Conservation (phyloP, 2,329 filamentous ascomycete genomes). For the Talaromyces sp. region DNA sequence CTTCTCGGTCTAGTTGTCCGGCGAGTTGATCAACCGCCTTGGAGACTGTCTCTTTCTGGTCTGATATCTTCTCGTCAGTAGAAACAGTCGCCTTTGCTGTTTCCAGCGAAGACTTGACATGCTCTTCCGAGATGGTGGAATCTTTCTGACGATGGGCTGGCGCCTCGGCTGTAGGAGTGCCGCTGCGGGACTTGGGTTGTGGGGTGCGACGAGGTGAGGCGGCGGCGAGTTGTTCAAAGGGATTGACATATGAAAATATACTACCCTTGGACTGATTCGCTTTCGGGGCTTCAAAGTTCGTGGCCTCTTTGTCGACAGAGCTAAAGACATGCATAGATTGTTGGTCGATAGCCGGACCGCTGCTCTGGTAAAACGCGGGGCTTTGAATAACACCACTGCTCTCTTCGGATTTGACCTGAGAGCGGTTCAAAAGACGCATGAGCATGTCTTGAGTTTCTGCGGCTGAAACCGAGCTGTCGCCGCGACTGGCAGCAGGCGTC, state of each 20-base stretch:
- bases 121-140: not conserved
- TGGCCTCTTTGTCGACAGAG: constrained; percentile 26
- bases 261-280: constrained; percentile 41
- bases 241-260: constrained; percentile 70
- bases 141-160: constrained; percentile 27
- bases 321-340: constrained; percentile 38
- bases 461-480: constrained; percentile 23
- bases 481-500: constrained; percentile 27
- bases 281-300: constrained; percentile 41
- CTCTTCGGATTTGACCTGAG: constrained; percentile 42
- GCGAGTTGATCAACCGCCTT: constrained; percentile 68
- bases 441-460: constrained; percentile 78
- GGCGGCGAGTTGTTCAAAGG: constrained; percentile 67
- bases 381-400: constrained; percentile 6
- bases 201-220: constrained; percentile 61
- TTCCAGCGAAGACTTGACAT: constrained; percentile 19
- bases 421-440: constrained; percentile 78
- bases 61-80: constrained; percentile 22
- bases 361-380: not conserved
- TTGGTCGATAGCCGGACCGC: constrained; percentile 27
- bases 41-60: constrained; percentile 64
- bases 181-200: constrained; percentile 44
- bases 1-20: constrained; percentile 57
- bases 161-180: constrained; percentile 40
- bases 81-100: not conserved